phyloP scores from a whole-genome alignment of 139 green algal species.

The Volvox reticuliferus region DNA sequence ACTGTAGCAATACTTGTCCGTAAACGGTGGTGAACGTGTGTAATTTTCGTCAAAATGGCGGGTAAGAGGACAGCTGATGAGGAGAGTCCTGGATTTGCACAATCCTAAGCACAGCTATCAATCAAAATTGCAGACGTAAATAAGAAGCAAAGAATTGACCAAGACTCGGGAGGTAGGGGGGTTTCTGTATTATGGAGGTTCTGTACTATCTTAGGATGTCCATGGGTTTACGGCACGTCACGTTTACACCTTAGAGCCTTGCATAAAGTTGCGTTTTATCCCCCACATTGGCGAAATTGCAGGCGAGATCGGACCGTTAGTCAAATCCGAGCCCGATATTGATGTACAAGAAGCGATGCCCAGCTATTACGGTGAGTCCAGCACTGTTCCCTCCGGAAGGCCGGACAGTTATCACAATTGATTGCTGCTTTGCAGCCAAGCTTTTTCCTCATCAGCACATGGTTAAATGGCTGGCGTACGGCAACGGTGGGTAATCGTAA shows the following conservation, averaged over 20 bases:
- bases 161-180: constrained; percentile 5
- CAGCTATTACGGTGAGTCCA: constrained; percentile 64
- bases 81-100: not conserved
- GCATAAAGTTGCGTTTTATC: not conserved
- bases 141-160: constrained; percentile 15
- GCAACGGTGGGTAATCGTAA: constrained; percentile 79
- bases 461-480: constrained; percentile 92
- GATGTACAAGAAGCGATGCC: constrained; percentile 60
- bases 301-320: not conserved
- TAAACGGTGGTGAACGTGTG: too few relatives aligned
- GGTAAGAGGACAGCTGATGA: constrained; percentile 12
- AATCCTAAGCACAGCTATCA: not conserved
- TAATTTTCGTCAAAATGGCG: not conserved
- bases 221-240: not conserved
- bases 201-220: not conserved
- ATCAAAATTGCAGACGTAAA: not conserved
- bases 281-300: not conserved
- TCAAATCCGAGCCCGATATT: not conserved
- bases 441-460: constrained; percentile 88
- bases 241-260: not conserved
- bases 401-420: not conserved
- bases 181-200: not conserved
- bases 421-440: constrained; percentile 57
- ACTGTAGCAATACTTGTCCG: too few relatives aligned
- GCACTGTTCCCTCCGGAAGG: not conserved